Evolutionary conservation across 1,284 basidiomycete genomes (phyloP).

Genomic region (Ganoderma multipileum): DNA sequence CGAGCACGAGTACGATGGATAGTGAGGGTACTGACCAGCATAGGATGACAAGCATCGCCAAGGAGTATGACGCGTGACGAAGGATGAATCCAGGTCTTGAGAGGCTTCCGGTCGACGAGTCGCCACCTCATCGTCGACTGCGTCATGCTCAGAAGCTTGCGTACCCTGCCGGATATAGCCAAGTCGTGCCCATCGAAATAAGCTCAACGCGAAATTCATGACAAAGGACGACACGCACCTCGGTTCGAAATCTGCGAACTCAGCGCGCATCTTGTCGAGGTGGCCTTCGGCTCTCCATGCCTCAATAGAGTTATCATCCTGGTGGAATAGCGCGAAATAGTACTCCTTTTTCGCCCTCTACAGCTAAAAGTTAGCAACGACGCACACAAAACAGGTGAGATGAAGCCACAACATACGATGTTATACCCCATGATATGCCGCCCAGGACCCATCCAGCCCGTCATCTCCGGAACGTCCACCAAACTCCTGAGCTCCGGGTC

Average conservation of each 20-base stretch:
- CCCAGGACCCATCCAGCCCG: constrained; percentile 51
- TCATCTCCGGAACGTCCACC: constrained; percentile 56
- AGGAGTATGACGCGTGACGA: constrained; percentile 44
- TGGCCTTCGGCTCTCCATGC: constrained; percentile 53
- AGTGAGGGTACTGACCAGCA: no score
- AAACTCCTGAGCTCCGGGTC: constrained; percentile 44
- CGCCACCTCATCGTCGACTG: constrained; percentile 52
- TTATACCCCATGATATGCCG: constrained; percentile 52
- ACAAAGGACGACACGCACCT: constrained; percentile 38
- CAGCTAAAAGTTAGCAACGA: neutral
- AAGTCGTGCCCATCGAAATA: neutral
- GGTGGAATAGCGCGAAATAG: constrained; percentile 52
- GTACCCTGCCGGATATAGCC: no score
- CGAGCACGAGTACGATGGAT: no score
- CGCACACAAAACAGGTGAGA: neutral
- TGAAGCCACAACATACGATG: constrained; percentile 40
- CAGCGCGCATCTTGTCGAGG: constrained; percentile 51
- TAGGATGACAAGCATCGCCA: no score
- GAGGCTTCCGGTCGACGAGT: constrained; percentile 50
- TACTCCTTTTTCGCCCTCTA: constrained; percentile 49
- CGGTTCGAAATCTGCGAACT: constrained; percentile 53
- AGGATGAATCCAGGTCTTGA: constrained; percentile 50
- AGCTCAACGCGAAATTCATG: neutral
- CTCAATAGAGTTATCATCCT: constrained; percentile 52
- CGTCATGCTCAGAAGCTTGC: no score